phyloP scores from a whole-genome alignment of 192 early-diverging fungal genomes.

The Umbelopsis isabellina region DNA sequence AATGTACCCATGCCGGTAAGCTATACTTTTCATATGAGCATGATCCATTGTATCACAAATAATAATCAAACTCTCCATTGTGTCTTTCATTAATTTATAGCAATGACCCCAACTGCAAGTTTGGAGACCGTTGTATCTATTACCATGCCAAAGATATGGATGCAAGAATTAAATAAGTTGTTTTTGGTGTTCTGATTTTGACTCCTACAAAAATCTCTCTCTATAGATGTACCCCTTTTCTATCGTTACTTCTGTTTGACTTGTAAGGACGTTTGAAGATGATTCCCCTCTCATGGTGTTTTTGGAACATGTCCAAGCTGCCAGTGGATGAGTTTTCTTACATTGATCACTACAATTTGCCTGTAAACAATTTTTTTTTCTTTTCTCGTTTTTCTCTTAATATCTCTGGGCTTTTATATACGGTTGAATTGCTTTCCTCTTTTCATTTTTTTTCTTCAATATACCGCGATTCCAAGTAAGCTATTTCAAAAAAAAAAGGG shows the following conservation, averaged over 20 bases:
- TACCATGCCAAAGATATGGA: constrained; percentile 16
- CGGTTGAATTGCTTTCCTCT: constrained; percentile 6
- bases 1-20: constrained; percentile 48
- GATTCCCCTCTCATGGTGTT: no score
- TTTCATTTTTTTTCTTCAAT: constrained; percentile 9
- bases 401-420: neutral
- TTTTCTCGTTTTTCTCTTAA: neutral
- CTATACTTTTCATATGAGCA: neutral
- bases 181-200: neutral
- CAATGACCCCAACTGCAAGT: constrained; percentile 15
- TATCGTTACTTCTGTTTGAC: neutral
- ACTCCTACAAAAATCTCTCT: neutral
- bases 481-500: neutral
- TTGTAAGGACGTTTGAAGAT: constrained; percentile 6
- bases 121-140: constrained; percentile 19
- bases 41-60: neutral
- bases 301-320: no score
- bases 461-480: constrained; percentile 6
- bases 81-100: neutral
- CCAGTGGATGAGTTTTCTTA: neutral
- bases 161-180: constrained; percentile 3
- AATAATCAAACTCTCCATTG: neutral
- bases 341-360: constrained; percentile 11
- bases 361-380: constrained; percentile 19
- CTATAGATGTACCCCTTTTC: constrained; percentile 7